Percentiles rank a stretch among this genome's conserved stretches.
phyloP scores from a whole-genome alignment of 495 filamentous ascomycete genomes.

The Evansstolkia leycettana region DNA sequence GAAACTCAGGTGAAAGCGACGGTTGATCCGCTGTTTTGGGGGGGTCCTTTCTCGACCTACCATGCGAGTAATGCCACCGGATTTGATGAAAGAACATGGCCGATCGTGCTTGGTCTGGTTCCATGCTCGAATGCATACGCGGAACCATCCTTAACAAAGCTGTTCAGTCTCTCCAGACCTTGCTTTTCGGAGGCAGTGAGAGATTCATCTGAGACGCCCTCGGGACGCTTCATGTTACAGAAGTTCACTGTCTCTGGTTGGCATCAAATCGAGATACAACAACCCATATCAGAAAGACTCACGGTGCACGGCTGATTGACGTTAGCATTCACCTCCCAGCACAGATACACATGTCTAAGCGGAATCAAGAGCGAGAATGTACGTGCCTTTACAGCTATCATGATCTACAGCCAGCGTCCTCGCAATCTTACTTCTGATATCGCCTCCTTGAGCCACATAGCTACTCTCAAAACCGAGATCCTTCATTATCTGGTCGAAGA shows the following conservation, averaged over 20 bases:
- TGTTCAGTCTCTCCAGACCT: slow-evolving; percentile 15
- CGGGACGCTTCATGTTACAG: slow-evolving; percentile 42
- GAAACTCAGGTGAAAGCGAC: no score
- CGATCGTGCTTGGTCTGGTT: slow-evolving; percentile 49
- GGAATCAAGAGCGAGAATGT: background rate
- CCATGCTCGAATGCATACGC: slow-evolving; percentile 48
- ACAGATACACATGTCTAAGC: background rate
- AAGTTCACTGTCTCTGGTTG: slow-evolving; percentile 16
- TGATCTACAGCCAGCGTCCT: slow-evolving; percentile 27
- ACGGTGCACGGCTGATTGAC: slow-evolving; percentile 22
- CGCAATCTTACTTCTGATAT: slow-evolving; percentile 45
- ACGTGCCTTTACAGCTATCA: slow-evolving; percentile 33
- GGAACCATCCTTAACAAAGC: slow-evolving; percentile 25
- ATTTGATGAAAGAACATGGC: slow-evolving; percentile 40
- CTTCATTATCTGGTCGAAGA: slow-evolving; percentile 48
- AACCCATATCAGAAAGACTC: slow-evolving; percentile 7
- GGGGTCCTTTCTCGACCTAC: slow-evolving; percentile 26
- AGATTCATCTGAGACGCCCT: slow-evolving; percentile 36
- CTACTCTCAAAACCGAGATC: slow-evolving; percentile 44
- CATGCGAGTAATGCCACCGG: slow-evolving; percentile 55
- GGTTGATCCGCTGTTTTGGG: no score
- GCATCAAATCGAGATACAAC: slow-evolving; percentile 1
- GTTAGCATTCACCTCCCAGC: background rate
- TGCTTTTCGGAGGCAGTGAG: slow-evolving; percentile 23
- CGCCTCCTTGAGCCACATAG: slow-evolving; percentile 56